These are phyloP conservation scores for Citrus sinensis DNA, from an alignment of 345 rosid species.

Conservation along the genomic window DNA sequence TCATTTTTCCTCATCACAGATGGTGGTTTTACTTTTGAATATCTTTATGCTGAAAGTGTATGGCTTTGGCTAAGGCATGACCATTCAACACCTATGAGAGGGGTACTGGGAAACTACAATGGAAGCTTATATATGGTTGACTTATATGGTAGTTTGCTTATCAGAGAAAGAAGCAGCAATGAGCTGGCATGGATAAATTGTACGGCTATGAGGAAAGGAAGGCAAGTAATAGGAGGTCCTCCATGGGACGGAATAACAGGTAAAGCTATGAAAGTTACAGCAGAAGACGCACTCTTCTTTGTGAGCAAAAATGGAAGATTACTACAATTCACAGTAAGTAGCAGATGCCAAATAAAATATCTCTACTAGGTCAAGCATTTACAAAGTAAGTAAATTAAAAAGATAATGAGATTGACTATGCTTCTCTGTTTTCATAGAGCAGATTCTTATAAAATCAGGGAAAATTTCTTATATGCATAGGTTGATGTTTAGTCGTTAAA, in stretches of 20 bases:
- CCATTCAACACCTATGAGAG: slow-evolving; percentile 56
- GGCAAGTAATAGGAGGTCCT: slow-evolving; percentile 52
- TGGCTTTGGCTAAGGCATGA: slow-evolving; percentile 76
- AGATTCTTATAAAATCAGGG: background rate
- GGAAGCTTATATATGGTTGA: slow-evolving; percentile 64
- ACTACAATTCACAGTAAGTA: slow-evolving; percentile 59
- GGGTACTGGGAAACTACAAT: slow-evolving; percentile 57
- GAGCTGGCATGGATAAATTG: slow-evolving; percentile 61
- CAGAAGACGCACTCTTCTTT: slow-evolving; percentile 63
- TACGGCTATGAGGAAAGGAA: slow-evolving; percentile 54
- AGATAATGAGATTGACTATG: background rate
- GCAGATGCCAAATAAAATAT: slow-evolving; percentile 12
- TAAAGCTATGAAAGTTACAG: slow-evolving; percentile 40
- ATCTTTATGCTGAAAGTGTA: slow-evolving; percentile 49
- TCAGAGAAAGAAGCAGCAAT: slow-evolving; percentile 48
- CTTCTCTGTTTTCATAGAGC: background rate
- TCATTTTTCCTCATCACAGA: slow-evolving; percentile 58
- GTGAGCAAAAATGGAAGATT: slow-evolving; percentile 60
- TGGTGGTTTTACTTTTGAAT: slow-evolving; percentile 53
- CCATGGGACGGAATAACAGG: slow-evolving; percentile 66
- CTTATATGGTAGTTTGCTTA: slow-evolving; percentile 43
- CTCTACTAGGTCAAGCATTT: background rate
- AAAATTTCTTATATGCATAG: background rate
- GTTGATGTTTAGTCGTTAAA: background rate
- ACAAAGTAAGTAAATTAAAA: background rate